These are phyloP conservation scores for Aspergillus sp. DNA, from an alignment of 2,329 filamentous ascomycete genomes.

Conservation along the genomic window DNA sequence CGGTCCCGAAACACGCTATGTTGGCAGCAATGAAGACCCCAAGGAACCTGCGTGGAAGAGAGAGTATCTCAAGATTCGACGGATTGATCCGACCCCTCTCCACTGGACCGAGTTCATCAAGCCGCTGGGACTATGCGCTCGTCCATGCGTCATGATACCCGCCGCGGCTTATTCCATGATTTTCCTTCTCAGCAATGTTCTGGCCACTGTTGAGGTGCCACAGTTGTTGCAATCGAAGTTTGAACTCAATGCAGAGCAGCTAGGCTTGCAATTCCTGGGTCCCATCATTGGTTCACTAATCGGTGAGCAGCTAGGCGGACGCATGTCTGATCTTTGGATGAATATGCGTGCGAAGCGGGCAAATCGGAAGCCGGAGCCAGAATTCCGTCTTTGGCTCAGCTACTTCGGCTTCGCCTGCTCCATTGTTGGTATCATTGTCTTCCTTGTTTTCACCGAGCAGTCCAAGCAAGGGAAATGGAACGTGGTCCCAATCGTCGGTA, in stretches of 20 bases:
- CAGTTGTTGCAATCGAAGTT: slow-evolving; percentile 58
- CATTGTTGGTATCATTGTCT: slow-evolving; percentile 58
- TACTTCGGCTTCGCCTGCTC: slow-evolving; percentile 54
- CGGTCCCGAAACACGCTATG: slow-evolving; percentile 57
- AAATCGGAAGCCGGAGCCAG: slow-evolving; percentile 47
- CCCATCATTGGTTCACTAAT: slow-evolving; percentile 60
- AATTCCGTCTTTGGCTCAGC: slow-evolving; percentile 59
- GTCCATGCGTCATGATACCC: slow-evolving; percentile 53
- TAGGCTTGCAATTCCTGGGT: slow-evolving; percentile 60
- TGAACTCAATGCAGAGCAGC: slow-evolving; percentile 57
- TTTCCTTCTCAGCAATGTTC: slow-evolving; percentile 56
- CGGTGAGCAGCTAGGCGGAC: slow-evolving; percentile 62
- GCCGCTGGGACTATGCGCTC: slow-evolving; percentile 49
- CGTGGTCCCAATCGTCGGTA: slow-evolving; percentile 58
- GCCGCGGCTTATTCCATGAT: slow-evolving; percentile 58
- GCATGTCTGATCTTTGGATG: slow-evolving; percentile 60
- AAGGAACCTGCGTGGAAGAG: slow-evolving; percentile 40
- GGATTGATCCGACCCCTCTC: slow-evolving; percentile 56
- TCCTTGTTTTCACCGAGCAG: slow-evolving; percentile 55
- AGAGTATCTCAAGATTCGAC: slow-evolving; percentile 47
- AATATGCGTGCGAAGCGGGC: slow-evolving; percentile 31
- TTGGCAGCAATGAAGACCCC: slow-evolving; percentile 29
- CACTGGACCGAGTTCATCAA: slow-evolving; percentile 52
- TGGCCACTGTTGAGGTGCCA: slow-evolving; percentile 61
- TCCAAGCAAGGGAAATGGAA: slow-evolving; percentile 51